phyloP scores from a whole-genome alignment of 225 moss, liverwort and hornwort species.

The Sphagnum tenellum region DNA sequence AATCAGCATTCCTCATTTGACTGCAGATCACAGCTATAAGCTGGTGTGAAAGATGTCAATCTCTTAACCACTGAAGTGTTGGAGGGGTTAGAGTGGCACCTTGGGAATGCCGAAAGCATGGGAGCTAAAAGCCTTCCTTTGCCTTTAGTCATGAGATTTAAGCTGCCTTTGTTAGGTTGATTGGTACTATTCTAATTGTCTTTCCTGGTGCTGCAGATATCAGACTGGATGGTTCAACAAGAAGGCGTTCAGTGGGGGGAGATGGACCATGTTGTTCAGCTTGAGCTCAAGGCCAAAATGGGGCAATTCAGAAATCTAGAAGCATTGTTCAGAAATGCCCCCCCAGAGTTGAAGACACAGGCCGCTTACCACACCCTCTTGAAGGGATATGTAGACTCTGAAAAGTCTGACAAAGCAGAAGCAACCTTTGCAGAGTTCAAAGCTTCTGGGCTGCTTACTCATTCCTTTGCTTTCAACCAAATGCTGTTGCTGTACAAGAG shows the following conservation, averaged over 20 bases:
- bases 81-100: neutral
- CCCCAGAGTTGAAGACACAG: constrained; percentile 8
- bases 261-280: neutral
- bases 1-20: neutral
- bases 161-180: neutral
- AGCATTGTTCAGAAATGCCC: neutral
- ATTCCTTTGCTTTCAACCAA: constrained; percentile 33
- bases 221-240: constrained; percentile 8
- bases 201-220: constrained; percentile 6
- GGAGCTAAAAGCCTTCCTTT: neutral
- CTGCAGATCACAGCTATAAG: neutral
- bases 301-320: constrained; percentile 4
- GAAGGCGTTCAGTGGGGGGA: neutral
- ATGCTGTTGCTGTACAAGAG: constrained; percentile 19
- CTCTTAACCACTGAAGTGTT: neutral
- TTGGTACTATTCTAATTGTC: neutral
- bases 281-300: constrained; percentile 8
- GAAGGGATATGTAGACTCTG: constrained; percentile 1
- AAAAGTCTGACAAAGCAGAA: constrained; percentile 7
- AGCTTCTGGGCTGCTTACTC: constrained; percentile 7
- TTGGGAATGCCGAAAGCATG: neutral
- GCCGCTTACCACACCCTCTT: constrained; percentile 5
- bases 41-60: neutral
- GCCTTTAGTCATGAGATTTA: neutral
- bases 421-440: constrained; percentile 1